Evolutionary conservation across 768 basidiomycete species (phyloP).

Genomic region (Tylopilus intermedius): DNA sequence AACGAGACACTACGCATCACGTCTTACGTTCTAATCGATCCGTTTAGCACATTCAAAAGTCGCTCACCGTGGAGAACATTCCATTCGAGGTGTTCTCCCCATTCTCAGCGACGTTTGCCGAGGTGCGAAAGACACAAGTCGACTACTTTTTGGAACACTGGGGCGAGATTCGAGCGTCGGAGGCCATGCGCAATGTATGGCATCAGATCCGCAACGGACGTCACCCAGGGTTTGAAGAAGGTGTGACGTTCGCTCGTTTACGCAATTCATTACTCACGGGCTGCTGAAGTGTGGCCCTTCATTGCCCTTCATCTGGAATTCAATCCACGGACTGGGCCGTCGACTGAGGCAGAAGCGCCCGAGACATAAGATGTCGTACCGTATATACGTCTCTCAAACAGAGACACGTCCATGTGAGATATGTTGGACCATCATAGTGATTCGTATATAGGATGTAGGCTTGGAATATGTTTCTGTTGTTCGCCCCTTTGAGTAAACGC

Average conservation of each 20-base stretch:
- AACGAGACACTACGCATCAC: not conserved
- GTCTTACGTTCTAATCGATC: constrained; percentile 1
- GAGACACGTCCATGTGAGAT: constrained; percentile 2
- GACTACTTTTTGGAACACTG: constrained; percentile 78
- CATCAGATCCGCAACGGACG: constrained; percentile 77
- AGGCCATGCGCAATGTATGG: constrained; percentile 80
- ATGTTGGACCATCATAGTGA: constrained; percentile 5
- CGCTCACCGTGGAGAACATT: constrained; percentile 73
- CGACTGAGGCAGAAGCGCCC: constrained; percentile 18
- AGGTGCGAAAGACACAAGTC: constrained; percentile 78
- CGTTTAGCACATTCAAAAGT: constrained; percentile 66
- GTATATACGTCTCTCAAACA: constrained; percentile 1
- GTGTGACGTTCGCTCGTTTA: constrained; percentile 30
- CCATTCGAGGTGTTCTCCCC: constrained; percentile 83
- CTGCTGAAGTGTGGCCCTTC: constrained; percentile 55
- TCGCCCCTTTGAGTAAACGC: not conserved
- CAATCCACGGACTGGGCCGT: constrained; percentile 35
- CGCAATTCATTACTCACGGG: constrained; percentile 7
- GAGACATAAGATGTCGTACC: constrained; percentile 11
- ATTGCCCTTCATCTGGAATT: constrained; percentile 63
- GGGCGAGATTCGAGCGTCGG: constrained; percentile 78
- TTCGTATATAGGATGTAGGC: constrained; percentile 1
- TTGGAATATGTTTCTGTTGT: not conserved
- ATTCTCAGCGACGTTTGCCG: constrained; percentile 77
- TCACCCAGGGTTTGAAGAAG: constrained; percentile 86